Conservation (phyloP, 2,329 filamentous ascomycete species). For the Sporothrix euskadiensis region DNA sequence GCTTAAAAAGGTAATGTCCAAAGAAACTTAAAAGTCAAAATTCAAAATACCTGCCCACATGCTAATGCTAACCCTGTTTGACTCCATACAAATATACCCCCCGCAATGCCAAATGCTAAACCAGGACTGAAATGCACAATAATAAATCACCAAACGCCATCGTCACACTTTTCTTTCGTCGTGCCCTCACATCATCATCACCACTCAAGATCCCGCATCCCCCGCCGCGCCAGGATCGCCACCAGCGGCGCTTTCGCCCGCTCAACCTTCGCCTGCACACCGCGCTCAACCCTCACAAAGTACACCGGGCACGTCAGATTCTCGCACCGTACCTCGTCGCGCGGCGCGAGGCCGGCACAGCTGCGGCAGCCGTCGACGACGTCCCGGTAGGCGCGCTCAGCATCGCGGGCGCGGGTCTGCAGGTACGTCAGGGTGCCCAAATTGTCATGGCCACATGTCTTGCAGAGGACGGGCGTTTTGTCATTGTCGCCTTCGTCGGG, state of each 20-base stretch:
- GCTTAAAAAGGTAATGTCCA: not conserved
- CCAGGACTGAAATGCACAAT: not conserved
- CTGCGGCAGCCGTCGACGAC: constrained; percentile 73
- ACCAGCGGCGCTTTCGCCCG: constrained; percentile 43
- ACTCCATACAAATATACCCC: not conserved
- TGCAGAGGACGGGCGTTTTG: constrained; percentile 47
- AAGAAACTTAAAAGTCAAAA: not conserved
- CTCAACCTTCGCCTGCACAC: constrained; percentile 48
- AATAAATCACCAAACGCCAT: not conserved
- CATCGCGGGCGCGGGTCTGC: constrained; percentile 59
- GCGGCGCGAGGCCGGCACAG: constrained; percentile 71
- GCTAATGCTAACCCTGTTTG: not conserved
- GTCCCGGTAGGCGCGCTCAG: constrained; percentile 64
- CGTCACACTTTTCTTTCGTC: too few relatives aligned
- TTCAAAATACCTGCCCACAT: not conserved
- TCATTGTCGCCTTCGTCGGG: not conserved
- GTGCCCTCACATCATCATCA: not conserved
- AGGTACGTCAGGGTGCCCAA: constrained; percentile 65
- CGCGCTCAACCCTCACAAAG: constrained; percentile 71
- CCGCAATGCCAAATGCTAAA: not conserved
- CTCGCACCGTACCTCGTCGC: constrained; percentile 81
- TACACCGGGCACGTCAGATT: constrained; percentile 93
- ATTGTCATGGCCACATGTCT: constrained; percentile 54
- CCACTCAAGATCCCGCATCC: constrained; percentile 41
- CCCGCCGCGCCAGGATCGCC: constrained; percentile 38